Evolutionary conservation across 352 stramenopile genomes (phyloP).

Genomic region (Phytophthora sojae): DNA sequence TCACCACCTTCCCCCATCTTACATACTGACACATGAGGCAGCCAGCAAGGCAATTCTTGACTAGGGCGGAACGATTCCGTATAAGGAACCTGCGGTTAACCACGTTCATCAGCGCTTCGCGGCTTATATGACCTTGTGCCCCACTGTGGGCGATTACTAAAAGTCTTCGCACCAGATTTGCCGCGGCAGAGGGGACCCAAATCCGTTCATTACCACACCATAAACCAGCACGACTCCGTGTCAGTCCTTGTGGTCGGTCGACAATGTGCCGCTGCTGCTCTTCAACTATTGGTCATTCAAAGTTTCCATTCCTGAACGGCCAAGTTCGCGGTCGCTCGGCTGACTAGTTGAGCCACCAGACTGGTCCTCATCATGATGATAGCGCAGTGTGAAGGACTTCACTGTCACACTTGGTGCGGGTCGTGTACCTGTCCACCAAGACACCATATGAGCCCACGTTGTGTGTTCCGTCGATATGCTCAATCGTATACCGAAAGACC

Average conservation of each 20-base stretch:
- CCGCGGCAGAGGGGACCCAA: neutral
- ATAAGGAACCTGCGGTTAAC: neutral
- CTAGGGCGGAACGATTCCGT: neutral
- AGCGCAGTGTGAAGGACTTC: too few relatives aligned
- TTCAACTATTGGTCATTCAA: slow-evolving; percentile 9
- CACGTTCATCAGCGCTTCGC: neutral
- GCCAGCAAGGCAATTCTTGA: too few relatives aligned
- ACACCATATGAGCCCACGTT: slow-evolving; percentile 5
- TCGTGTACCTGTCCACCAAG: neutral
- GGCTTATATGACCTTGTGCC: slow-evolving; percentile 10
- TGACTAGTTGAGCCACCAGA: too few relatives aligned
- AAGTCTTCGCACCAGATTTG: neutral
- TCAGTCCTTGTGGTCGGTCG: too few relatives aligned
- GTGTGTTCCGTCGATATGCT: slow-evolving; percentile 9
- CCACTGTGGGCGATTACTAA: slow-evolving; percentile 3
- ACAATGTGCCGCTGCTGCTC: slow-evolving; percentile 4
- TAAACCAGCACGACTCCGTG: too few relatives aligned
- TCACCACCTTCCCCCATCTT: neutral
- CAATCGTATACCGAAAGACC: slow-evolving; percentile 18
- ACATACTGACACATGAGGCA: neutral
- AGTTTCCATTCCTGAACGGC: slow-evolving; percentile 15
- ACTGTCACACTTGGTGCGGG: neutral
- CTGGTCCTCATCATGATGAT: too few relatives aligned
- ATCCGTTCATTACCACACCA: too few relatives aligned
- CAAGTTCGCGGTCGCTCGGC: neutral